phyloP scores from a whole-genome alignment of 495 filamentous ascomycete genomes.

The Hypoxylon subgilvum region DNA sequence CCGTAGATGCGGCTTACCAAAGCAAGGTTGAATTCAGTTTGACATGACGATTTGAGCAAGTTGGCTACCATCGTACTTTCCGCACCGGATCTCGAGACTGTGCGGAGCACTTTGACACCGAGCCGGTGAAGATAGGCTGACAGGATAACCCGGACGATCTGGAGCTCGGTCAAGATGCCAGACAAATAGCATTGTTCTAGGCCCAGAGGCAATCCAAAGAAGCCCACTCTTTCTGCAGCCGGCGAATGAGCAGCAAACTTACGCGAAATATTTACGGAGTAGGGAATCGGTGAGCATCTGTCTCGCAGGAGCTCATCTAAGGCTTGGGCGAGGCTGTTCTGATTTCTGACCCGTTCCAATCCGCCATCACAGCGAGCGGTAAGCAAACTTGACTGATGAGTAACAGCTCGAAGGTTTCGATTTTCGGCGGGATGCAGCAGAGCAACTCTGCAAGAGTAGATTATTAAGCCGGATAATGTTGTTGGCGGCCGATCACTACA shows the following conservation, averaged over 20 bases:
- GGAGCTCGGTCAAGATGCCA: background rate
- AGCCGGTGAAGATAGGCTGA: slow-evolving; percentile 1
- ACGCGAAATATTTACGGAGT: background rate
- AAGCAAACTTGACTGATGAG: background rate
- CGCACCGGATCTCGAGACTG: background rate
- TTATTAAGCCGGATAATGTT: slow-evolving; percentile 15
- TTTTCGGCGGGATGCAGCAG: background rate
- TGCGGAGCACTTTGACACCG: background rate
- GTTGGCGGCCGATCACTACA: background rate
- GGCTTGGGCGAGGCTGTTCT: too few species aligned
- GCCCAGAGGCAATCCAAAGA: background rate
- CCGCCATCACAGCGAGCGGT: background rate
- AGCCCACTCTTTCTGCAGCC: background rate
- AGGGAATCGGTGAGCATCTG: background rate
- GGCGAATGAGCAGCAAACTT: background rate
- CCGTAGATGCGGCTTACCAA: background rate
- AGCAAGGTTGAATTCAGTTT: background rate
- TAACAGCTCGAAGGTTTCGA: background rate
- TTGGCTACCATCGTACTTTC: background rate
- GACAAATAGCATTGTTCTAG: background rate
- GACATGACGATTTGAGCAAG: background rate
- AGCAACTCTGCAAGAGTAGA: slow-evolving; percentile 1
- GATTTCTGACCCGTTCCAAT: slow-evolving; percentile 1
- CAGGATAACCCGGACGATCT: background rate
- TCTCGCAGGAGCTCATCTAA: background rate